Base-by-base conservation (phyloP, 192 early-diverging fungal species). In the Coemansia sp. region DNA sequence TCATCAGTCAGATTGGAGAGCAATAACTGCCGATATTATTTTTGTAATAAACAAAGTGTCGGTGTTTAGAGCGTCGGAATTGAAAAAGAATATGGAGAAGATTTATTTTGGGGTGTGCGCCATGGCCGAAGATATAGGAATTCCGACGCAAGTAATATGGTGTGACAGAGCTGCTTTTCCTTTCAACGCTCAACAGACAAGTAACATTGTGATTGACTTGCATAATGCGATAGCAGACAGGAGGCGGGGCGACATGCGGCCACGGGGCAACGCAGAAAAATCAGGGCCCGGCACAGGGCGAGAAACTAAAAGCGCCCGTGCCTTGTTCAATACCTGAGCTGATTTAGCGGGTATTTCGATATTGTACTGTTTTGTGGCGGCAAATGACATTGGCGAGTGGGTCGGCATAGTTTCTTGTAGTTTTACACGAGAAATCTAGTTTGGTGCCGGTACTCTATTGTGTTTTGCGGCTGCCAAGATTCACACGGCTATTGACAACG, bases 61-160 rank as follows among this genome's bases (percentile, higher is more conserved):
- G 60, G 60, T 34, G 48, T 62, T 62, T 51, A 20, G 19, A 56
- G 15, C 11, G 54, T 56, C 28, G 34, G 48, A 48, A 37, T 23
- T 51, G 28, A 36, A 12, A 15, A 58, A 6, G 46, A n/a, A 19
- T 48, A 19, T 7, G 17, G 46, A 58, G 28, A 48, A 48, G 10
- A 60, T 31, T 20, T 17, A 48, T 60, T 46, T 15, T 38, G 11
- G 40, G 59, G 19, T 23, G 36, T 19, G 46, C n/a, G 46, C 28
- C 4, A 15, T 6, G 26, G 54, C 49, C 19, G 14, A 21, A 62
- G 59, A 34, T 60, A 62, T 62, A 62, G 60, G 60, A 62, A 62
- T 62, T 62, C 60, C 60, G 60, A 62, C 49, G 21, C 7, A 15
- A 1, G 46, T 3, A 42, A 31, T 31, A 7, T 31, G 40, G 10